Evolutionary conservation across 805 yeast genomes (phyloP), one percentile per base, ranked within the genome.

Genomic region (Komagataella mondaviorum): DNA sequence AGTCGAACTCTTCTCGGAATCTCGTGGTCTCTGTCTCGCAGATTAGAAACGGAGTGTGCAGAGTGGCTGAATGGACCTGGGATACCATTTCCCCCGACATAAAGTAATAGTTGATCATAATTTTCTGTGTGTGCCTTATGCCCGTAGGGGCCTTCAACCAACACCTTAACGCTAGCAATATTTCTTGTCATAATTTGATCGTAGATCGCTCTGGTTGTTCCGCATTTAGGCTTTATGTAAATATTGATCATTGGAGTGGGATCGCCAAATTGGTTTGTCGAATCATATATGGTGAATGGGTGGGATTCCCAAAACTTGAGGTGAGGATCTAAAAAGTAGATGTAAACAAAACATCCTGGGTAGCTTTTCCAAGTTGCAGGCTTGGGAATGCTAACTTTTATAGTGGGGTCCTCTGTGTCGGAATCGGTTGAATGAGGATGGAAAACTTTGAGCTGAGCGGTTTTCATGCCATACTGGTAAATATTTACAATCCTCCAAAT

Each of bases 101-200:
- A 56, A 43, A 77, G 64, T 16, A 77, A 57, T 1, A 71, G 72
- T 43, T 67, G 65, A 36, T 69, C 71, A 56, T 70, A 76, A 14
- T 65, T 59, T 39, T 64, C 65, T 44, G 75, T 70, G 0, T 73
- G 72, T 1, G 69, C 57, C 4, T 58, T 56, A 18, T 65, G 64
- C 0, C 83, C 83, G 55, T 80, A 79, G 0, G 82, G 79, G 0
- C 85, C 85, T 55, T 79, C 85, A 10, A 79, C 63, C 7, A 71
- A 60, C 8, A 73, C 71, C 49, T 68, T 63, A 49, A 70, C 64
- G 56, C 4, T 62, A 59, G 51, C 63, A 62, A 51, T 54, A 67
- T 3, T 64, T 63, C 23, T 54, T 55, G 14, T 52, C 46, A 54
- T 24, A 36, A 69, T 54, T 51, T 59, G 57, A n/a, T 64, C 54